A percentile compares a stretch with the other conserved stretches of the same genome.
Conservation (phyloP, 495 filamentous ascomycete species). For the Penicillium taxi region DNA sequence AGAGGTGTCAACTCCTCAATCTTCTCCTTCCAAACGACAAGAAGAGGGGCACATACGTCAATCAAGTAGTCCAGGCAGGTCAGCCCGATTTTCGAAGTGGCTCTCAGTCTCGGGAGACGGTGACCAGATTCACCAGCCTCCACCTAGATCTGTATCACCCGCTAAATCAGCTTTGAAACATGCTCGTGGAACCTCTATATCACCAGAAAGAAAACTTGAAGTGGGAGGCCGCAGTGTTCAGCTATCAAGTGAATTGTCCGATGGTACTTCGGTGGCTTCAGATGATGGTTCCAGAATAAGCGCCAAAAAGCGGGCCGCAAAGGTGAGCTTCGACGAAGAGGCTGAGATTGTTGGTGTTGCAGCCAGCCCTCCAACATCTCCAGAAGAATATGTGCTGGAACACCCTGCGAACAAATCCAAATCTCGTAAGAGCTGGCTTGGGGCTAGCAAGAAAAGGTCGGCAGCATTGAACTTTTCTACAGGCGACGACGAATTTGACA, state of each 20-base stretch:
- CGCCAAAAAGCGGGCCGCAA: conserved; percentile 57
- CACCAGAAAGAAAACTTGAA: conserved; percentile 31
- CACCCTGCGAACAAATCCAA: conserved; percentile 41
- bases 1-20: conserved; percentile 10
- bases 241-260: conserved; percentile 51
- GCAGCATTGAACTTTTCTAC: conserved; percentile 28
- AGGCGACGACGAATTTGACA: conserved; percentile 49
- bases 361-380: conserved; percentile 43
- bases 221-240: conserved; percentile 23
- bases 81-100: conserved; percentile 64
- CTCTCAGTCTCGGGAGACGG: conserved; percentile 42
- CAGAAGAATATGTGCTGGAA: conserved; percentile 39
- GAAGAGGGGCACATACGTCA: conserved; percentile 20
- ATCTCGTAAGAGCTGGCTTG: conserved; percentile 47
- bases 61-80: conserved; percentile 56
- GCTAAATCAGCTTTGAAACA: conserved; percentile 81
- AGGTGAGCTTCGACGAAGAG: conserved; percentile 84
- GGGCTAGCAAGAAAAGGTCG: conserved; percentile 43
- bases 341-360: conserved; percentile 54
- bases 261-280: conserved; percentile 48
- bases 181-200: conserved; percentile 45
- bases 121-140: conserved; percentile 61
- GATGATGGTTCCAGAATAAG: conserved; percentile 48
- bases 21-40: conserved; percentile 7
- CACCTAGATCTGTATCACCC: conserved; percentile 72